These are phyloP conservation scores for Talaromyces adpressus DNA, from an alignment of 495 filamentous ascomycete species.

Conservation along the genomic window DNA sequence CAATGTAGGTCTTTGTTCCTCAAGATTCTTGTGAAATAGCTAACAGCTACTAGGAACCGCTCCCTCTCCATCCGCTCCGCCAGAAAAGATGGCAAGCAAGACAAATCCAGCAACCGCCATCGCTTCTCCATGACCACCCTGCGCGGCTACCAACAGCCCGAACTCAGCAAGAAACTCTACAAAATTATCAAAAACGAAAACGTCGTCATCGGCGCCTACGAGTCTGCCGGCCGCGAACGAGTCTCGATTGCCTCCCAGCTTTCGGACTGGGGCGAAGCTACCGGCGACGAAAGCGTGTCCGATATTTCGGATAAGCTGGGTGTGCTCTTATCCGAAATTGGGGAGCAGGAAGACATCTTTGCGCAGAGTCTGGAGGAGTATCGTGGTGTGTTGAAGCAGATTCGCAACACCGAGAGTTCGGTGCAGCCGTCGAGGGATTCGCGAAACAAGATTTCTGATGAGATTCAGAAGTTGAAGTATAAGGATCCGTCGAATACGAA, in stretches of 20 bases:
- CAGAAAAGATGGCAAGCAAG: constrained; percentile 30
- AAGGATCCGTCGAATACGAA: constrained; percentile 77
- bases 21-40: no score
- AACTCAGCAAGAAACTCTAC: constrained; percentile 76
- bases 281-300: constrained; percentile 74
- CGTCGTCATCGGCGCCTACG: constrained; percentile 72
- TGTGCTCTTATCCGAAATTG: constrained; percentile 83
- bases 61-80: constrained; percentile 52
- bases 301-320: constrained; percentile 93
- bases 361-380: constrained; percentile 82
- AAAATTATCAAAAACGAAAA: constrained; percentile 90
- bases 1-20: no score
- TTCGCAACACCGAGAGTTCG: constrained; percentile 83
- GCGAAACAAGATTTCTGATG: constrained; percentile 76
- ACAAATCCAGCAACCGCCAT: constrained; percentile 37
- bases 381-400: constrained; percentile 72
- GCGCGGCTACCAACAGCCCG: constrained; percentile 73
- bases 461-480: constrained; percentile 80
- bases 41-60: constrained; percentile 44
- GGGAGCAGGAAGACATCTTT: constrained; percentile 84
- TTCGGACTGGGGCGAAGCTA: constrained; percentile 94
- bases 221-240: constrained; percentile 74
- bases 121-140: constrained; percentile 76
- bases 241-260: constrained; percentile 78
- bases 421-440: constrained; percentile 89